Conservation (phyloP, 148 eudicot genomes). For the Tetragonia tetragonoides region DNA sequence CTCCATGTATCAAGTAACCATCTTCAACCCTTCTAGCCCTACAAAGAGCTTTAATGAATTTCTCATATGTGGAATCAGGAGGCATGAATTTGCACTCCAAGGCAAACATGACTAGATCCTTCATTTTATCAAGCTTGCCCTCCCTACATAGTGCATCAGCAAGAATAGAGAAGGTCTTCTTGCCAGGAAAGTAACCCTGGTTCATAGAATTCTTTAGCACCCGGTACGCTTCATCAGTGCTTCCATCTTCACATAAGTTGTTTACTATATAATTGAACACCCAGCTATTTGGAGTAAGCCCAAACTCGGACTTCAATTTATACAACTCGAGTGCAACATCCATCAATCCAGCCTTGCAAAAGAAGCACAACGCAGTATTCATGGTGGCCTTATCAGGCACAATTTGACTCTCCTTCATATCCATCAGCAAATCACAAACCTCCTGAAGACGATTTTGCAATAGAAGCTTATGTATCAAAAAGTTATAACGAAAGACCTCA, state of each 20-base stretch:
- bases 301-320: conserved; percentile 50
- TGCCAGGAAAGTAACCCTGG: conserved; percentile 58
- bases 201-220: conserved; percentile 50
- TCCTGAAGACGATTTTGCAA: conserved; percentile 58
- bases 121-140: conserved; percentile 76
- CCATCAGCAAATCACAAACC: conserved; percentile 73
- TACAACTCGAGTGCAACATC: conserved; percentile 67
- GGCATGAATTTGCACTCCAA: conserved; percentile 47
- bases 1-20: conserved; percentile 58
- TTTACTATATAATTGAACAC: conserved; percentile 65
- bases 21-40: conserved; percentile 58
- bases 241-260: conserved; percentile 65
- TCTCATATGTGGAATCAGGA: conserved; percentile 39
- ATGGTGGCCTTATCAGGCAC: conserved; percentile 72
- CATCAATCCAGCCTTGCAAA: conserved; percentile 86
- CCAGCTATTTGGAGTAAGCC: conserved; percentile 62
- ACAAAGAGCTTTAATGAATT: conserved; percentile 65
- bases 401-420: conserved; percentile 58
- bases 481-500: conserved; percentile 58
- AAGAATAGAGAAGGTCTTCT: conserved; percentile 57
- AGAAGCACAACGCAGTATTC: conserved; percentile 69
- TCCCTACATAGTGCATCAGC: conserved; percentile 74
- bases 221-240: conserved; percentile 60
- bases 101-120: conserved; percentile 53
- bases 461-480: conserved; percentile 53